Base-by-base conservation (phyloP, 2,329 filamentous ascomycete species). In the Sordariomycetes sp. region DNA sequence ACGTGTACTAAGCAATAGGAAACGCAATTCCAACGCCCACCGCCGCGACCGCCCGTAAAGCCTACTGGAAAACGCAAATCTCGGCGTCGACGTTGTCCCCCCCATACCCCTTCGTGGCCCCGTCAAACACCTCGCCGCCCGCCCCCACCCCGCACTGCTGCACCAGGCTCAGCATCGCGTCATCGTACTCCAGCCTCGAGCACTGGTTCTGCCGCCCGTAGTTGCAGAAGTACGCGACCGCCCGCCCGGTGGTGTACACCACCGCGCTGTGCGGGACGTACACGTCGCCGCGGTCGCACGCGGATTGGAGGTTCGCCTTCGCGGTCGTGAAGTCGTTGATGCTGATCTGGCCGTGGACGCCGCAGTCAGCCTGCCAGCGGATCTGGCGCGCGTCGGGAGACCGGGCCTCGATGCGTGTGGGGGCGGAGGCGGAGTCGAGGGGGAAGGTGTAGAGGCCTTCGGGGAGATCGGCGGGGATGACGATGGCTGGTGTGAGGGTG, bases 171-270 rank as follows among this genome's bases (percentile, higher is more conserved):
- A 25, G 46, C 55, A 57, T 52, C 10, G 55, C 46, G 12, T 52
- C 46, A 46, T 59, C 58, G 40, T 57, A 59, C 60, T 62, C 60
- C n/a, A 56, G 37, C 50, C 60, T 55, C 54, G 57, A 59, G 55
- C 60, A 62, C 25, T 55, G 54, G 53, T 59, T 59, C 24, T 37
- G 11, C 20, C 40, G 24, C 12, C 59, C 52, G 34, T 56, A 62
- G 59, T 58, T 60, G 59, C 60, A 60, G 35, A 62, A 60, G 58
- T 62, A 62, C 37, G 60, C 60, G 12, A 59, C 50, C 5, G 59
- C 48, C 34, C 46, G 56, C 55, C 57, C 58, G 8, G 57, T 32
- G 4, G 37, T 56, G 59, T 60, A 60, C 11, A 62, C 48, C 34
- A 62, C 43, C 34, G 60, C 57, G 40, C 51, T 59, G 43, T 55